Evolutionary conservation across 805 yeast genomes (phyloP), one percentile per base, ranked within the genome.

Genomic region (Komagataella kurtzmanii): DNA sequence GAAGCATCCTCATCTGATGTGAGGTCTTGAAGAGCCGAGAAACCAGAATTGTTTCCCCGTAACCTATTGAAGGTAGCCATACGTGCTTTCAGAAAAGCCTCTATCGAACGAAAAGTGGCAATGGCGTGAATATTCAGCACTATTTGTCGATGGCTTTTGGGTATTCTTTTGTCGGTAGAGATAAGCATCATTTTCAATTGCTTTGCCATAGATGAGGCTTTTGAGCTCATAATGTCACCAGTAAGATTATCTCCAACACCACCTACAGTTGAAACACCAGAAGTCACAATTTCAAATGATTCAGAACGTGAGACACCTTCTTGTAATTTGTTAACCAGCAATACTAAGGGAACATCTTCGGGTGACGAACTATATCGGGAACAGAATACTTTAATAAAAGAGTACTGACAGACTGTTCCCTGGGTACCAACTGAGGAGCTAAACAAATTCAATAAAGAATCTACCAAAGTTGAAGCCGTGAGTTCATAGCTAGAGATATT

Each of bases 251-350:
- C 36, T 6, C 51, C 19, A 46, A 21, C n/a, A 12, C 18, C 19
- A 12, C 18, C 19, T 17, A 51, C 3, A 5, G 49, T 47, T 2
- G 57, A 49, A 6, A 57, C 54, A 12, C 76, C 86, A 59, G 79
- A 66, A 0, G 77, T 70, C 1, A 75, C 63, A 17, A 88, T 78
- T 45, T 80, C 84, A 62, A 88, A 86, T 0, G 83, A 70, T 61
- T 89, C 97, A 0, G 80, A 72, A 57, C 95, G 73, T 1, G 87
- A 79, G 19, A 88, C 65, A 0, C 87, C 79, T 52, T 85, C 89
- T 54, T 88, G 93, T 17, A 88, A 66, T 54, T 81, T 79, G 3
- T 66, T 65, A 1, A 87, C 74, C 19, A 87, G 65, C 3, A 69
- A 59, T 5, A 66, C 67, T 46, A 80, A 59, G 0, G 76, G 69